Evolutionary conservation across 2,329 filamentous ascomycete genomes (phyloP), one percentile per base, ranked within the genome.

Genomic region (Aureobasidium sp.): DNA sequence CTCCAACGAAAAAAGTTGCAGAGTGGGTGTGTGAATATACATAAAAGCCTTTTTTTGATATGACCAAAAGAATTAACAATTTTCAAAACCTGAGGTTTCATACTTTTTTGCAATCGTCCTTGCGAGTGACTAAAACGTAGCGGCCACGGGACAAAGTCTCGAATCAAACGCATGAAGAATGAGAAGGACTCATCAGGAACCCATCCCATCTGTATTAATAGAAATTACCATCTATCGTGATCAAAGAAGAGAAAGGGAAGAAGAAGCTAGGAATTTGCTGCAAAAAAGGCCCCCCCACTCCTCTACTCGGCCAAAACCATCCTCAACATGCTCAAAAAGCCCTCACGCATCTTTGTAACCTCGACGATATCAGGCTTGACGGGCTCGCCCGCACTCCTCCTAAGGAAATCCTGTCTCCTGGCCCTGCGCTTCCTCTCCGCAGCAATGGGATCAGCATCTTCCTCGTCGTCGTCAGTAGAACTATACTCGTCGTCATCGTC

Each of bases 391-490:
- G 72, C 72, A 31, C 64, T 71, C 47, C 73, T 64, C 66, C 71
- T 71, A 55, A 99, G 80, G 64, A 88, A 84, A 71, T 96, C 92
- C 71, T 92, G 89, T 68, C 83, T 85, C 78, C 87, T 89, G 9
- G 85, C 82, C 66, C 93, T 82, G 64, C 90, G 82, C 70, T 87
- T 88, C 64, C 93, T 81, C 79, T 97, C 94, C 6, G 90, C 89
- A 65, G 87, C 86, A 66, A 99, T 95, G 1, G 93, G 91, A 70
- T 97, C 92, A n/a, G 80, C 83, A 62, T 88, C 87, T n/a, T 88
- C 73, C 11, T 79, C 77, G 9, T 77, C 84, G 6, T 92, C 87
- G 64, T 94, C 90, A 58, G 90, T 87, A 1, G 85, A 84, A 61
- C 91, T 88, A 15, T 87, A 71, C n/a, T 63, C 82, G 4, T 84